Evolutionary conservation across 306 rosid species (phyloP).

Genomic region (Acmispon strigosus): DNA sequence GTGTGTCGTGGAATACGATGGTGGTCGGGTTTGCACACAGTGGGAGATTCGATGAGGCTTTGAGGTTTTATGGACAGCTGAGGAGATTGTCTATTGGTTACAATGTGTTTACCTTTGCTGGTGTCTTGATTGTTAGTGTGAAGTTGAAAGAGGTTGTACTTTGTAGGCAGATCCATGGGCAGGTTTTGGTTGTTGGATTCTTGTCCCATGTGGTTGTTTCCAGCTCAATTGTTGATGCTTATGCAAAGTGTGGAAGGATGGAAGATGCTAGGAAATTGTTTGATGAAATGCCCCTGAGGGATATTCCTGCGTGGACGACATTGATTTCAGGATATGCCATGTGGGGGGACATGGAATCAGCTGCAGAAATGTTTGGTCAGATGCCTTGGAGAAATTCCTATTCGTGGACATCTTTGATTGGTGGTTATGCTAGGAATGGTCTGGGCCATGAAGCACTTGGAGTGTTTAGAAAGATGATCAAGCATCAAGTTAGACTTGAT

Average conservation of each 20-base stretch:
- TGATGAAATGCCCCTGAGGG: slow-evolving; percentile 51
- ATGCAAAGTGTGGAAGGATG: slow-evolving; percentile 65
- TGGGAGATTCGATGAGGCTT: slow-evolving; percentile 49
- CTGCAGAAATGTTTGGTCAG: slow-evolving; percentile 46
- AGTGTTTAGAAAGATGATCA: slow-evolving; percentile 53
- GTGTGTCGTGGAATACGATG: slow-evolving; percentile 80
- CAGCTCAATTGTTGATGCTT: slow-evolving; percentile 67
- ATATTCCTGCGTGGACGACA: slow-evolving; percentile 70
- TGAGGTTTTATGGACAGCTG: slow-evolving; percentile 48
- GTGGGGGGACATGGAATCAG: slow-evolving; percentile 59
- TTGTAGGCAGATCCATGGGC: slow-evolving; percentile 74
- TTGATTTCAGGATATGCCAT: slow-evolving; percentile 65
- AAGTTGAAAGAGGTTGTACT: slow-evolving; percentile 50
- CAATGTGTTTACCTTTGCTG: slow-evolving; percentile 70
- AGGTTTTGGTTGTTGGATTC: slow-evolving; percentile 68
- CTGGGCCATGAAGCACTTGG: slow-evolving; percentile 66
- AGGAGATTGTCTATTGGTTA: slow-evolving; percentile 49
- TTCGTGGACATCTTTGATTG: slow-evolving; percentile 73
- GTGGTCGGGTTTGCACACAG: slow-evolving; percentile 58
- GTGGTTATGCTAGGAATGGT: slow-evolving; percentile 63
- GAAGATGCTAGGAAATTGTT: slow-evolving; percentile 57
- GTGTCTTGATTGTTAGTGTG: slow-evolving; percentile 65
- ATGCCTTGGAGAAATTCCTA: slow-evolving; percentile 70
- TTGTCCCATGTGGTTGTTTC: slow-evolving; percentile 57
- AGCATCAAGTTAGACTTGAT: slow-evolving; percentile 49